Conservation (phyloP, 768 basidiomycete species). For the Amanita polypyramis region DNA sequence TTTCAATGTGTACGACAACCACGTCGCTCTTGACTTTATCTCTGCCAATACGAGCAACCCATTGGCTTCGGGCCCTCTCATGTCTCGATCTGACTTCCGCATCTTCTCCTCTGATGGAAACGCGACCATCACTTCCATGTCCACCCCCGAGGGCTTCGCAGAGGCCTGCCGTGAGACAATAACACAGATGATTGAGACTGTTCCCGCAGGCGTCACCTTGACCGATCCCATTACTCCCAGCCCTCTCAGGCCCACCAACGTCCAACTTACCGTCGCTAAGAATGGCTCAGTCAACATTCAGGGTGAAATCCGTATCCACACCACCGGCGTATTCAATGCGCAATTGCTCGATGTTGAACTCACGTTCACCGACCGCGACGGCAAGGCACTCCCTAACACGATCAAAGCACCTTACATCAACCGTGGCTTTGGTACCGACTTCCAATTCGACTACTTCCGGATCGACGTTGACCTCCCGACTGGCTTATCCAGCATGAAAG, state of each 20-base stretch:
- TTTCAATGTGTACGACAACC: not conserved
- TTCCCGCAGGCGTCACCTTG: not conserved
- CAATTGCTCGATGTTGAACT: not conserved
- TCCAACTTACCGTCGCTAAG: not conserved
- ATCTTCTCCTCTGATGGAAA: not conserved
- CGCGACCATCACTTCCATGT: conserved; percentile 1
- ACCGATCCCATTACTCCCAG: not conserved
- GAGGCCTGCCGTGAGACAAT: not conserved
- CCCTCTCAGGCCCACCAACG: not conserved
- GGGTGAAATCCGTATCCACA: not conserved
- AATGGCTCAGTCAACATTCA: not conserved
- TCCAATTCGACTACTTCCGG: not conserved
- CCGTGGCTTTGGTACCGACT: conserved; percentile 1
- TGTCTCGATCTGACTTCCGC: not conserved
- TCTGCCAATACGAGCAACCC: conserved; percentile 2
- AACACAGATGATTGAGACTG: not conserved
- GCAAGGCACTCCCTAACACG: not conserved
- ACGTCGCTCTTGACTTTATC: conserved; percentile 2
- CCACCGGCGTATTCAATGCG: not conserved
- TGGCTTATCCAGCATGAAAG: not conserved
- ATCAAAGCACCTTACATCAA: not conserved
- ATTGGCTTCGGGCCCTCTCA: not conserved
- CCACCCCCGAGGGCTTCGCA: not conserved
- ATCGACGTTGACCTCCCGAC: not conserved
- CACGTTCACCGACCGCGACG: not conserved